Evolutionary conservation across 2,329 filamentous ascomycete species (phyloP).

Genomic region (Aspergillus sp.): DNA sequence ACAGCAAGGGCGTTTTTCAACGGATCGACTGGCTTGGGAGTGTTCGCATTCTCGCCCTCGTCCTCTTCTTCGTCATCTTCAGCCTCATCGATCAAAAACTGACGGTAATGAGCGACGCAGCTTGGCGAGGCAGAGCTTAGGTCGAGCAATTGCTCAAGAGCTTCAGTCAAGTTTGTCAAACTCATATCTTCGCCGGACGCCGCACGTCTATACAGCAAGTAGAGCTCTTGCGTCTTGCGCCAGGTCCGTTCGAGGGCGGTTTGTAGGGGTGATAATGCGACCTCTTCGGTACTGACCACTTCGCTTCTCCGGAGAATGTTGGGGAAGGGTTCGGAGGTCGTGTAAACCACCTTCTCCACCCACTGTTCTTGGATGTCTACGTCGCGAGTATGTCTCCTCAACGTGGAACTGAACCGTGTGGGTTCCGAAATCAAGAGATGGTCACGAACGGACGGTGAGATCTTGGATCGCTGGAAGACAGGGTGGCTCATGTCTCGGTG

Average conservation of each 20-base stretch:
- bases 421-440: slow-evolving; percentile 78
- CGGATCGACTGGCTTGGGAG: slow-evolving; percentile 50
- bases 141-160: slow-evolving; percentile 74
- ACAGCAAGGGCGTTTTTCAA: slow-evolving; percentile 80
- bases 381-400: slow-evolving; percentile 67
- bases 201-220: slow-evolving; percentile 71
- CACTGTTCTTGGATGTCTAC: slow-evolving; percentile 68
- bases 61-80: slow-evolving; percentile 43
- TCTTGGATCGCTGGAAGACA: slow-evolving; percentile 83
- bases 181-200: slow-evolving; percentile 70
- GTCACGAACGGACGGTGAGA: slow-evolving; percentile 80
- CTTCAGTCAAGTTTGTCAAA: slow-evolving; percentile 69
- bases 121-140: slow-evolving; percentile 71
- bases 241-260: slow-evolving; percentile 89
- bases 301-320: slow-evolving; percentile 88
- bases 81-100: slow-evolving; percentile 61
- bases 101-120: slow-evolving; percentile 75
- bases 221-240: slow-evolving; percentile 85
- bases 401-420: slow-evolving; percentile 74
- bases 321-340: slow-evolving; percentile 81
- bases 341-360: slow-evolving; percentile 81
- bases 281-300: slow-evolving; percentile 67
- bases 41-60: slow-evolving; percentile 28
- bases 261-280: slow-evolving; percentile 72
- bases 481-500: slow-evolving; percentile 80